Percentiles rank a stretch among this genome's conserved stretches.
phyloP scores from a whole-genome alignment of 1,139 yeast species.

The Pichia sp. region DNA sequence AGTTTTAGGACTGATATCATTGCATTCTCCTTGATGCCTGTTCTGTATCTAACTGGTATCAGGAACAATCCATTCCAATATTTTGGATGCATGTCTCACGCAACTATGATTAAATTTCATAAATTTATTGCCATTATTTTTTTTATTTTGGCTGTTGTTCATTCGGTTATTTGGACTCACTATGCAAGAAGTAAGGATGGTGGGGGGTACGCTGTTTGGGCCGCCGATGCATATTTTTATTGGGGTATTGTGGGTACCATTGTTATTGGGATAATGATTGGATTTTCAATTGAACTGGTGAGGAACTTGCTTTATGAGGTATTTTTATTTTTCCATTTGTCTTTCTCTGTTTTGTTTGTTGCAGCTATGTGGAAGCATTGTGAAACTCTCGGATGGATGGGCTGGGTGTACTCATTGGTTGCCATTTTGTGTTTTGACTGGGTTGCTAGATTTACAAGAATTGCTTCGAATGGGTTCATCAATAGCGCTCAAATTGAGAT shows the following conservation, averaged over 20 bases:
- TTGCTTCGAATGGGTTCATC: slow-evolving; percentile 36
- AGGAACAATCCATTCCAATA: slow-evolving; percentile 55
- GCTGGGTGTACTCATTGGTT: slow-evolving; percentile 40
- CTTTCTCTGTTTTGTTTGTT: slow-evolving; percentile 35
- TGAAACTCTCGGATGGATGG: slow-evolving; percentile 39
- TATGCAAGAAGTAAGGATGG: slow-evolving; percentile 21
- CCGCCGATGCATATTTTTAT: slow-evolving; percentile 22
- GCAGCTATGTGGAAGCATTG: slow-evolving; percentile 40
- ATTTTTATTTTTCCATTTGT: slow-evolving; percentile 37
- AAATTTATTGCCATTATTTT: slow-evolving; percentile 39
- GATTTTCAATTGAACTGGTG: slow-evolving; percentile 41
- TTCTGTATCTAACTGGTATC: slow-evolving; percentile 53
- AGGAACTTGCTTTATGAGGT: slow-evolving; percentile 45
- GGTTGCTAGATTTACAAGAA: slow-evolving; percentile 32
- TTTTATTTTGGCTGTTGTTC: slow-evolving; percentile 30
- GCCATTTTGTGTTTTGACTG: slow-evolving; percentile 39
- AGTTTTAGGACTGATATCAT: slow-evolving; percentile 54
- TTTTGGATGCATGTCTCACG: slow-evolving; percentile 45
- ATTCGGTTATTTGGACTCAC: slow-evolving; percentile 28
- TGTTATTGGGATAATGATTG: slow-evolving; percentile 38
- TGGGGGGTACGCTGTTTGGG: slow-evolving; percentile 27
- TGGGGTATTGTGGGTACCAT: slow-evolving; percentile 52
- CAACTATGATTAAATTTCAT: slow-evolving; percentile 47
- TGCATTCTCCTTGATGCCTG: slow-evolving; percentile 47
- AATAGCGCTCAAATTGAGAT: slow-evolving; percentile 23